Base-by-base conservation (phyloP, 1,139 yeast species). In the Martiniozyma asiatica region DNA sequence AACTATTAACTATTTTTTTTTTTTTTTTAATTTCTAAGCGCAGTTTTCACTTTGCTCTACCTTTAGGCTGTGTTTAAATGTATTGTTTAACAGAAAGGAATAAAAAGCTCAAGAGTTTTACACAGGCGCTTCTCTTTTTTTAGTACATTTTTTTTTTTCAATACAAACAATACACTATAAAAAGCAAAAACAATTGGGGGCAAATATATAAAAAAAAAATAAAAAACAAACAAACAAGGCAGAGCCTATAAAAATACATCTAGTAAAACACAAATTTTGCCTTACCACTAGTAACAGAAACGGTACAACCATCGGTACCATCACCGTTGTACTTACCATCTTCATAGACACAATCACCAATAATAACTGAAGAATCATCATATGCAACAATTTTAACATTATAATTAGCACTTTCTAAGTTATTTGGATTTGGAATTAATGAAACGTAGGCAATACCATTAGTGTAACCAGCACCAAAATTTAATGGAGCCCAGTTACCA, bases 401-500 rank as follows among this genome's bases (percentile, higher is more conserved):
- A 67, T 63, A 89, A 71, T 84, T 82, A 51, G 89, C 80, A 38
- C 85, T 59, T 27, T 66, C 58, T 30, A 56, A 48, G 68, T 82
- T 84, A 73, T 84, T 84, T 53, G 96, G 95, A 65, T 87, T 87
- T 58, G 97, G 95, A 60, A 85, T 82, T 60, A 89, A 65, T 12
- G 96, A 82, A 51, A 89, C 65, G 71, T 84, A 89, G 37, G 94
- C 67, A 43, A 70, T 63, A 45, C 94, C 94, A 45, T 61, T 59
- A 42, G 80, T 66, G 61, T 68, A 65, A 52, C 97, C 97, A 37
- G 97, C 82, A 56, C 98, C 98, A 47, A 89, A 70, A 60, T 78
- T 82, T 45, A 89, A 68, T 47, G 98, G 98, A 43, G 98, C 94
- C 94, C 95, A 89, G 80, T 89, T 89, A 62, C 97, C 97, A 44